A percentile compares a stretch with the other conserved stretches of the same genome.
Conservation (phyloP, 768 basidiomycete genomes). For the Thelephora ganbajun region DNA sequence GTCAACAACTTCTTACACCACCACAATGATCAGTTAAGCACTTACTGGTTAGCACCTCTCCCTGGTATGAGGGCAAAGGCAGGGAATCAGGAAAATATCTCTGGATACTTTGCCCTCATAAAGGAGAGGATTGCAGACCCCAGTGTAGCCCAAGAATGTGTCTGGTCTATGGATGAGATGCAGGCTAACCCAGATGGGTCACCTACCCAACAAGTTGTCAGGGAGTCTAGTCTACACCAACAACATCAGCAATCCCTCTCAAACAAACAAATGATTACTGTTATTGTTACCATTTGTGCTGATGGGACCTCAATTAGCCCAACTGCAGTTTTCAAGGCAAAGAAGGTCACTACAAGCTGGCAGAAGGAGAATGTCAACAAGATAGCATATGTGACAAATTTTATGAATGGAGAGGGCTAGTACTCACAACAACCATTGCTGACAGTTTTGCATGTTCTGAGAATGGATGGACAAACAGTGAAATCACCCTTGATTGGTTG, state of each 20-base stretch:
- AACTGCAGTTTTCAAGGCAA: constrained; percentile 25
- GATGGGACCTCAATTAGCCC: constrained; percentile 21
- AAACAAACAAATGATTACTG: constrained; percentile 22
- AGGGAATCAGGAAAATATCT: constrained; percentile 17
- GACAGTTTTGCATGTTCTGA: constrained; percentile 8
- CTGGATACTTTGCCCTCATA: constrained; percentile 21
- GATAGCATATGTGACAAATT: constrained; percentile 20
- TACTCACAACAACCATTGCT: not conserved
- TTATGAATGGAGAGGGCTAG: not conserved
- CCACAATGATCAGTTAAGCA: constrained; percentile 17
- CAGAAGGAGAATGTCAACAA: constrained; percentile 22
- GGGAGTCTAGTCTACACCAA: constrained; percentile 9
- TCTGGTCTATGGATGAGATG: constrained; percentile 26
- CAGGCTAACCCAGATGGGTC: constrained; percentile 1
- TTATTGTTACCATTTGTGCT: constrained; percentile 25
- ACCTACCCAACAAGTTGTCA: constrained; percentile 7
- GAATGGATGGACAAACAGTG: constrained; percentile 14
- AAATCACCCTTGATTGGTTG: constrained; percentile 8
- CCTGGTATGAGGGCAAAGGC: constrained; percentile 16
- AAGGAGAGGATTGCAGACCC: constrained; percentile 13
- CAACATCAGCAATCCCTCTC: constrained; percentile 21
- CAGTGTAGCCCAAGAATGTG: not conserved
- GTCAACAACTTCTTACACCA: constrained; percentile 14
- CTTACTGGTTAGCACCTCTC: constrained; percentile 20
- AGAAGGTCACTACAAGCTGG: constrained; percentile 19